Evolutionary conservation across 805 yeast genomes (phyloP), one percentile per base, ranked within the genome.

Genomic region (Torulaspora indica): DNA sequence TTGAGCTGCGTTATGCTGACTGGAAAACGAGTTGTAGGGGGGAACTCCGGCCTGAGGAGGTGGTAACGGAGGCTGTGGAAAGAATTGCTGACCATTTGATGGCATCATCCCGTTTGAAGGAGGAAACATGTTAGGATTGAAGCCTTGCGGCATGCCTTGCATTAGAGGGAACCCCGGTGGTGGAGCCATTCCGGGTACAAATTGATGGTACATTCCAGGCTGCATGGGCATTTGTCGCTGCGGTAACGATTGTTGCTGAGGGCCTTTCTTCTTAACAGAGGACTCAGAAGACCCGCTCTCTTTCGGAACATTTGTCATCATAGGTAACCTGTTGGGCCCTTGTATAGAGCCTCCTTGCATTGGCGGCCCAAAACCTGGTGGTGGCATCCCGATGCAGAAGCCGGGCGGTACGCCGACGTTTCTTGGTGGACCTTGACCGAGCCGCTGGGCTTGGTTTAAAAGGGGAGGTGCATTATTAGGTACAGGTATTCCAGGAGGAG

Each of bases 141-240:
- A 51, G 17, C 56, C 54, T 14, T 60, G 60, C 23, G 60, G 63
- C 46, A 55, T 44, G 9, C 45, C 48, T 39, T 51, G 58, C 56
- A 57, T 53, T 34, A 60, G 61, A 22, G 57, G 53, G 22, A 60
- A 53, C 8, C 62, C 63, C 20, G 67, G 65, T 23, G 66, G 64
- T 23, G 66, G 64, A 22, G 58, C 57, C 54, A 54, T 55, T 35
- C 57, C 57, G n/a, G 60, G 60, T 34, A 54, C 52, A 37, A 54
- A 55, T 22, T 47, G 59, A 33, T 48, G 58, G 42, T 52, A 41
- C 48, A 43, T 49, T 5, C 45, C 45, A 3, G 47, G 51, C 37
- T 43, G 52, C 29, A 40, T 24, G 7, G 46, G 51, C 23, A 47
- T 46, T 20, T 46, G 48, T 9, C 33, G 46, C 35, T 40, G 43